These are phyloP conservation scores for Ogataea thermomethanolica DNA, from an alignment of 805 yeast genomes.

Conservation along the genomic window DNA sequence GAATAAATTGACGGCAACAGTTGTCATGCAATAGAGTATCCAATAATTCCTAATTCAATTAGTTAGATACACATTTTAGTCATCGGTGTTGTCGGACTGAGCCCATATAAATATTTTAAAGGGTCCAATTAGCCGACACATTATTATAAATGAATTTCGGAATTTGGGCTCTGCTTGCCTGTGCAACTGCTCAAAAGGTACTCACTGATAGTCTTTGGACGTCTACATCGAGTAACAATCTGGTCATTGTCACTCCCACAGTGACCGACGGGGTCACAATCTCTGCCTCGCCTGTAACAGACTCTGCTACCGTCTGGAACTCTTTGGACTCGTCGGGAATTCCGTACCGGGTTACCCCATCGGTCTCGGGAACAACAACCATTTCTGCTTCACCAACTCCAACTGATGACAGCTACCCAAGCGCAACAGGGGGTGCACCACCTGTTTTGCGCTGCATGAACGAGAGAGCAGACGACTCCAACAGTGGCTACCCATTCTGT, in stretches of 20 bases:
- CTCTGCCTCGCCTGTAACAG: conserved; percentile 37
- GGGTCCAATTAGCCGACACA: not conserved
- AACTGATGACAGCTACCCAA: conserved; percentile 33
- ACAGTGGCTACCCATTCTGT: conserved; percentile 37
- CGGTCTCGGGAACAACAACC: conserved; percentile 34
- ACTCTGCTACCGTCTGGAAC: conserved; percentile 40
- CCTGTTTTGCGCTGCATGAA: conserved; percentile 45
- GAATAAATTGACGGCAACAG: not conserved
- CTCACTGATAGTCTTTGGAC: conserved; percentile 33
- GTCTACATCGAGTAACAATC: conserved; percentile 30
- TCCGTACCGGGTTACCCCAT: conserved; percentile 41
- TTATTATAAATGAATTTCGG: not conserved
- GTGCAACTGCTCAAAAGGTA: conserved; percentile 23
- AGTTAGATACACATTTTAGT: too few species aligned
- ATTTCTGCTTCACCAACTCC: conserved; percentile 42
- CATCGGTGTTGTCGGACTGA: conserved; percentile 8
- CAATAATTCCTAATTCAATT: not conserved
- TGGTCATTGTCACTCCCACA: conserved; percentile 29
- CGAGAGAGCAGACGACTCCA: conserved; percentile 27
- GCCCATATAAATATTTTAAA: conserved; percentile 1
- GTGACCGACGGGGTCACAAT: conserved; percentile 56
- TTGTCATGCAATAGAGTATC: conserved; percentile 1
- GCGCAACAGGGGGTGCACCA: conserved; percentile 38
- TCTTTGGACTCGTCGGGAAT: conserved; percentile 44
- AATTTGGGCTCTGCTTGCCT: not conserved